phyloP scores from a whole-genome alignment of 1,284 basidiomycete genomes.

The Ustilago hordei region DNA sequence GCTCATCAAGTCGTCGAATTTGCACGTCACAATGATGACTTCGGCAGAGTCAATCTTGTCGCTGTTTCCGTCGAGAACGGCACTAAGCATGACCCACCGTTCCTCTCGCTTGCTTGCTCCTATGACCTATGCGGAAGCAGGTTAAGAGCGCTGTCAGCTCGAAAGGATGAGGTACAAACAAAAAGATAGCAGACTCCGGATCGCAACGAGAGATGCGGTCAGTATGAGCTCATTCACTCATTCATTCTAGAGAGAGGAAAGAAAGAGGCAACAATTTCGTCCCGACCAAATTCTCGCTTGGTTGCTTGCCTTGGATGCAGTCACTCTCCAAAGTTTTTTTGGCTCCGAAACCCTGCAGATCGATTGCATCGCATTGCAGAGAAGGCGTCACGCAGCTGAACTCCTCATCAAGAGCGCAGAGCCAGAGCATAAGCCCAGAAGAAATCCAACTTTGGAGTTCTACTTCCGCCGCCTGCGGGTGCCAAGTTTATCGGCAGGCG shows the following conservation, averaged over 20 bases:
- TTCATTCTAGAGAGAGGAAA: neutral
- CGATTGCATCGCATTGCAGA: conserved; percentile 2
- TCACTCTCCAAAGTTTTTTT: neutral
- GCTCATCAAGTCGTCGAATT: neutral
- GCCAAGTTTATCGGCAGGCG: neutral
- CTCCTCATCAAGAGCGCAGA: neutral
- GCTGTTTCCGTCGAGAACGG: neutral
- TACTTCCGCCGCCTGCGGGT: neutral
- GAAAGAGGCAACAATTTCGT: neutral
- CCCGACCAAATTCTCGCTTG: conserved; percentile 4
- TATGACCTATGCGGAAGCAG: neutral
- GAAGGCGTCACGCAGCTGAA: neutral
- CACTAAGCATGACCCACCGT: neutral
- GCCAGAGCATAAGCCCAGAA: neutral
- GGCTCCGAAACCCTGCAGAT: conserved; percentile 3
- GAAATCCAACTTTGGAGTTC: conserved; percentile 10
- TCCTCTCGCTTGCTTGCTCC: neutral
- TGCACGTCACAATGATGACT: neutral
- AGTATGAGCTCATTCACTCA: neutral
- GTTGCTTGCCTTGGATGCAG: neutral
- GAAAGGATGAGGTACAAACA: neutral
- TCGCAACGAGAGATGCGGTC: neutral
- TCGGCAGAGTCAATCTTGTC: neutral
- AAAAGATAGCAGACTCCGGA: neutral
- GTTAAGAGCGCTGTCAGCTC: neutral